phyloP scores from a whole-genome alignment of 2,329 filamentous ascomycete species.

The Talaromyces islandicus region DNA sequence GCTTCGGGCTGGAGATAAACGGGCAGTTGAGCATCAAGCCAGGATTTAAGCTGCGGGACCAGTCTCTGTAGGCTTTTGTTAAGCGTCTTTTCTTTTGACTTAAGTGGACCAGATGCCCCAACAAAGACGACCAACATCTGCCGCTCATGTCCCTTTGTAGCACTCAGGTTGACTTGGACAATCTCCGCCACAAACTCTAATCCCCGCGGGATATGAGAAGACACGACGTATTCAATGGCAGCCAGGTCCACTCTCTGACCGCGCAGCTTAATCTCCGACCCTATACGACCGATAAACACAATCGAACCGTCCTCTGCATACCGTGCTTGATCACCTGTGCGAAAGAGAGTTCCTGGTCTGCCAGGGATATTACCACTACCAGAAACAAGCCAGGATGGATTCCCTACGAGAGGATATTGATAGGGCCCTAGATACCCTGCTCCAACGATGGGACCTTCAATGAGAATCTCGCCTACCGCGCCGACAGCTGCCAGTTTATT shows the following conservation, averaged over 20 bases:
- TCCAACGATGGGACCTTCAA: slow-evolving; percentile 36
- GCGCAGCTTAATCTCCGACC: slow-evolving; percentile 53
- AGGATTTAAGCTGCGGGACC: neutral
- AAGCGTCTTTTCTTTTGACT: neutral
- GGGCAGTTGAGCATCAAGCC: neutral
- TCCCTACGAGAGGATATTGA: slow-evolving; percentile 23
- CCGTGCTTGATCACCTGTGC: slow-evolving; percentile 26
- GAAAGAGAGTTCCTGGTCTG: slow-evolving; percentile 25
- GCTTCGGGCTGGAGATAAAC: slow-evolving; percentile 3
- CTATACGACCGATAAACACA: slow-evolving; percentile 24
- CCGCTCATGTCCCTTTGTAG: neutral
- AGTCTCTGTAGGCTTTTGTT: slow-evolving; percentile 5
- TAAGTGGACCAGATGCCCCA: neutral
- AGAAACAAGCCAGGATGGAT: slow-evolving; percentile 30
- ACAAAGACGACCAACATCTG: neutral
- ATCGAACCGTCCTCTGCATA: slow-evolving; percentile 17
- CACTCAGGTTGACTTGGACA: no score
- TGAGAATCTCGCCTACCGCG: slow-evolving; percentile 31
- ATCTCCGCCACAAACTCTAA: neutral
- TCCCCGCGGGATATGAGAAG: slow-evolving; percentile 3
- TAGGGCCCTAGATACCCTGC: slow-evolving; percentile 37
- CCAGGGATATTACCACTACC: slow-evolving; percentile 24
- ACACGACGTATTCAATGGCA: slow-evolving; percentile 27
- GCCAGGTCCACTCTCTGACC: slow-evolving; percentile 55
- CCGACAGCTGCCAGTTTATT: slow-evolving; percentile 41